Evolutionary conservation across 148 eudicot genomes (phyloP).

Genomic region (Salicornia ramosissima): DNA sequence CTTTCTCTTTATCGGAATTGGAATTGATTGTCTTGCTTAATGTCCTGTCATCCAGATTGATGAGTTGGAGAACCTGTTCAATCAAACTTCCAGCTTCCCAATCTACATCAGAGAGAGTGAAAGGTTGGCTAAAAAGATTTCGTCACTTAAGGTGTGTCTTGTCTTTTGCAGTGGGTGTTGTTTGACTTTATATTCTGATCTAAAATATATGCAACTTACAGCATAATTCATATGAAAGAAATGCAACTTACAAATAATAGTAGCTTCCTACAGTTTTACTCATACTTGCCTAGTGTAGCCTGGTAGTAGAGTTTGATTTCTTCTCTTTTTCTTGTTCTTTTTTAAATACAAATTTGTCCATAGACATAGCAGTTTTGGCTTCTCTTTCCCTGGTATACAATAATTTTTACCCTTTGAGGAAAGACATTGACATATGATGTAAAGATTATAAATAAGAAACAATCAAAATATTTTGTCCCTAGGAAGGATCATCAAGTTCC

Average conservation of each 20-base stretch:
- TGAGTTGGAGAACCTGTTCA: conserved; percentile 51
- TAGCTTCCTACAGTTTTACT: not conserved
- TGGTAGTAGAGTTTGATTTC: too few species aligned
- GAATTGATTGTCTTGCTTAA: not conserved
- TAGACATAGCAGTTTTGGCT: not conserved
- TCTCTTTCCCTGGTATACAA: not conserved
- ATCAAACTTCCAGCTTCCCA: conserved; percentile 43
- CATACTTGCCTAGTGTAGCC: not conserved
- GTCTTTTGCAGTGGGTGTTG: not conserved
- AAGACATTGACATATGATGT: too few species aligned
- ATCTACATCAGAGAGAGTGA: conserved; percentile 59
- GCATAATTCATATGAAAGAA: too few species aligned
- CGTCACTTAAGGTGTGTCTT: conserved; percentile 55
- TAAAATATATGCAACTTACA: not conserved
- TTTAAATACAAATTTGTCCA: too few species aligned
- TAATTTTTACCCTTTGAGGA: not conserved
- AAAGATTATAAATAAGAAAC: too few species aligned
- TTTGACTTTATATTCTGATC: not conserved
- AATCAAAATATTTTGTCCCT: too few species aligned
- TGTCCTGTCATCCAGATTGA: conserved; percentile 43
- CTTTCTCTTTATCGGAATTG: not conserved
- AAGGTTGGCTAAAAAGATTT: conserved; percentile 45
- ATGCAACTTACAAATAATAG: not conserved
- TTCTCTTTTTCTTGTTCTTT: too few species aligned
- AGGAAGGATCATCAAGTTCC: too few species aligned